Conservation (phyloP, 2,329 filamentous ascomycete species). For the Talaromyces albobiverticillius region DNA sequence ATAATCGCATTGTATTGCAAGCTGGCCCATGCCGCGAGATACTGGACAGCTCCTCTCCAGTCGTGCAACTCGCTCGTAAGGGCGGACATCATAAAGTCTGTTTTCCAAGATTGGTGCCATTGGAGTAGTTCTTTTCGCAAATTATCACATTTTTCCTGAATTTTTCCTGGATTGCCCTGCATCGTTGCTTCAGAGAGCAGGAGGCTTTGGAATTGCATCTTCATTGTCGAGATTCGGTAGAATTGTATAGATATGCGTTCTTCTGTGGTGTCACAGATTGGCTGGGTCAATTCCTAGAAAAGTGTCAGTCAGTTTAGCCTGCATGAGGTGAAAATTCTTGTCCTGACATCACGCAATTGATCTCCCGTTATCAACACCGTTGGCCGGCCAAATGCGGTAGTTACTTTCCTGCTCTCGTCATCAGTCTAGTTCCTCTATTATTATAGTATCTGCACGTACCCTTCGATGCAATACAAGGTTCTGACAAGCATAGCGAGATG, state of each 20-base stretch:
- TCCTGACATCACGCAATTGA: constrained; percentile 7
- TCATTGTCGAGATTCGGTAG: constrained; percentile 8
- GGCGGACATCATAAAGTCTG: not conserved
- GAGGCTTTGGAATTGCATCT: constrained; percentile 8
- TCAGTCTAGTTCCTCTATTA: not conserved
- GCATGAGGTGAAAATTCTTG: not conserved
- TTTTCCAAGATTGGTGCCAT: constrained; percentile 6
- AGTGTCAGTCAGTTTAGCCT: constrained; percentile 4
- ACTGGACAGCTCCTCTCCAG: constrained; percentile 5
- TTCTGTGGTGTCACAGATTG: constrained; percentile 3
- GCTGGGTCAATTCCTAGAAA: constrained; percentile 1
- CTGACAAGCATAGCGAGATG: constrained; percentile 6
- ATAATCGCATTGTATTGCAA: constrained; percentile 8
- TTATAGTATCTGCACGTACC: constrained; percentile 2
- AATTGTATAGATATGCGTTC: constrained; percentile 10
- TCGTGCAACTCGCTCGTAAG: constrained; percentile 4
- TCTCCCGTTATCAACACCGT: constrained; percentile 6
- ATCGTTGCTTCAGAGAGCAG: constrained; percentile 6
- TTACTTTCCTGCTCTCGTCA: constrained; percentile 3
- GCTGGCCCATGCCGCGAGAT: constrained; percentile 6
- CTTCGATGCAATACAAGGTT: constrained; percentile 9
- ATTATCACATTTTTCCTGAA: constrained; percentile 1
- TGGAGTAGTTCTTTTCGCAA: constrained; percentile 7
- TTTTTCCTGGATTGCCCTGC: constrained; percentile 1
- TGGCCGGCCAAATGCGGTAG: constrained; percentile 7